Evolutionary conservation across 2,329 filamentous ascomycete genomes (phyloP).

Genomic region (Coniella lustricola): DNA sequence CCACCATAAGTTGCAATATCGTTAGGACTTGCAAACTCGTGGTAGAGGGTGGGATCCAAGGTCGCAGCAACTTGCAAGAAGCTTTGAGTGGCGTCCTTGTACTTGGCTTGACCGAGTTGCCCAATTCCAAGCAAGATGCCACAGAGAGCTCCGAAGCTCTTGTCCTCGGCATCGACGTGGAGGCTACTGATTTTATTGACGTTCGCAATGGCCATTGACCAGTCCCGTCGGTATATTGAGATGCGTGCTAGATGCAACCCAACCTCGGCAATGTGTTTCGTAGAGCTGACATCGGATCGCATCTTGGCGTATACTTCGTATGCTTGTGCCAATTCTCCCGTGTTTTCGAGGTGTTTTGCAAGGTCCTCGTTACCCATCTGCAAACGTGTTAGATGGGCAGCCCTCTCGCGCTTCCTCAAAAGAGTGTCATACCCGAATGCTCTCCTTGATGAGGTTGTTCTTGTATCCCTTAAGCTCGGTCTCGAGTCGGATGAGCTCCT

Average conservation of each 20-base stretch:
- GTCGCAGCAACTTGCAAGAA: constrained; percentile 60
- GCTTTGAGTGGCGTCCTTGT: constrained; percentile 57
- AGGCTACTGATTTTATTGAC: constrained; percentile 56
- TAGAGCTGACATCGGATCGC: constrained; percentile 81
- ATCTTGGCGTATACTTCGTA: constrained; percentile 76
- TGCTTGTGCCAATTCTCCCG: constrained; percentile 66
- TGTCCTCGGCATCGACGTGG: constrained; percentile 39
- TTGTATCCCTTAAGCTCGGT: constrained; percentile 85
- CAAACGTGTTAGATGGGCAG: background rate
- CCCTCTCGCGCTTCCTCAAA: background rate
- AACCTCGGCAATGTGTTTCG: constrained; percentile 78
- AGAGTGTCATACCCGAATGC: constrained; percentile 63
- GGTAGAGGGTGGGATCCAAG: constrained; percentile 47
- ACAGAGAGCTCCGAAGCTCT: constrained; percentile 41
- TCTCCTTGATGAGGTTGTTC: constrained; percentile 96
- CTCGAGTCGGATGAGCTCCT: constrained; percentile 70
- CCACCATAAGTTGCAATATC: constrained; percentile 91
- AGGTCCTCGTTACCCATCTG: constrained; percentile 95
- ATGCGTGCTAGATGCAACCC: constrained; percentile 71
- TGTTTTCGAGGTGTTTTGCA: constrained; percentile 72
- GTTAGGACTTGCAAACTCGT: constrained; percentile 70
- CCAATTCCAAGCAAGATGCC: constrained; percentile 46
- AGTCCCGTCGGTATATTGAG: constrained; percentile 69
- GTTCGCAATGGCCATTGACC: constrained; percentile 57
- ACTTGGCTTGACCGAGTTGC: constrained; percentile 39